Conservation (phyloP, 2,329 filamentous ascomycete genomes). For the Trichoderma polysporum region DNA sequence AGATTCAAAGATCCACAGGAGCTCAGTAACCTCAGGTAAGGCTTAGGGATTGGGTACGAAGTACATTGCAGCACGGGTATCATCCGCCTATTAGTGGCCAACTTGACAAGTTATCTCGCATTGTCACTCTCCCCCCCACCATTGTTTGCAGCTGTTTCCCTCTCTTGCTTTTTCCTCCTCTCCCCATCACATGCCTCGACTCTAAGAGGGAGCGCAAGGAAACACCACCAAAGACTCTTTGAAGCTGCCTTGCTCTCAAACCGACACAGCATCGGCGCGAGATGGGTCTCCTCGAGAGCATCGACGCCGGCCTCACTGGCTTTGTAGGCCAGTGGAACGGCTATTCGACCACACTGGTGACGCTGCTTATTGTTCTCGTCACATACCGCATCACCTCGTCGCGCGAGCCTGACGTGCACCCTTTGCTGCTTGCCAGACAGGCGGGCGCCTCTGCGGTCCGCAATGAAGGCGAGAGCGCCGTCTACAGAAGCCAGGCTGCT, state of each 20-base stretch:
- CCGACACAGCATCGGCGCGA: not conserved
- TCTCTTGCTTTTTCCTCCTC: not conserved
- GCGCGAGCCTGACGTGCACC: constrained; percentile 86
- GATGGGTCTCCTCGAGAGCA: constrained; percentile 53
- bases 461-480: constrained; percentile 78
- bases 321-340: constrained; percentile 78
- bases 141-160: not conserved
- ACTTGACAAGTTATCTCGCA: constrained; percentile 2
- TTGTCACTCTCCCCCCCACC: not conserved
- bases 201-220: constrained; percentile 8
- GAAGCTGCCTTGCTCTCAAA: constrained; percentile 5
- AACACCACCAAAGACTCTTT: not conserved
- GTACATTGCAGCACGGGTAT: not conserved
- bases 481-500: constrained; percentile 79
- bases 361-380: constrained; percentile 64
- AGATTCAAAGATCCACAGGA: too few relatives aligned
- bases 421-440: constrained; percentile 85
- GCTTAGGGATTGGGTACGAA: not conserved
- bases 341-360: constrained; percentile 70
- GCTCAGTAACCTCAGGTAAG: too few relatives aligned
- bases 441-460: constrained; percentile 75
- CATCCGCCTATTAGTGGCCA: constrained; percentile 4
- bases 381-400: constrained; percentile 69
- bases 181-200: constrained; percentile 9
- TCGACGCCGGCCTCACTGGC: constrained; percentile 69